Conservation (phyloP, 2,329 filamentous ascomycete genomes). For the Trichoderma cornu-damae region DNA sequence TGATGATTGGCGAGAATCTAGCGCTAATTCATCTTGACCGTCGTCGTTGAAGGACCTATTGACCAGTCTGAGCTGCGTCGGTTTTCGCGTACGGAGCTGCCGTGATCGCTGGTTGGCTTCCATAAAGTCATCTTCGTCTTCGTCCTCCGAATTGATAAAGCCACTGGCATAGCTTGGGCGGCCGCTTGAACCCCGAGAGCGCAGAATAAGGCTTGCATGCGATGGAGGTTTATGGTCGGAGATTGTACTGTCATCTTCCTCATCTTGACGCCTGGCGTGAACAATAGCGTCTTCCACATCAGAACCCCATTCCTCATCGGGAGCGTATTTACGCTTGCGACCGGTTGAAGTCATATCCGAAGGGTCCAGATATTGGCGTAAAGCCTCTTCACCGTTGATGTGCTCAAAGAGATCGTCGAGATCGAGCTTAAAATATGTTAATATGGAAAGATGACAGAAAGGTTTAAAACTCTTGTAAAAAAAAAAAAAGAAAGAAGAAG, state of each 20-base stretch:
- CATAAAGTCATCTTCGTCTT: constrained; percentile 19
- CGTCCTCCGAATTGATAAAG: constrained; percentile 18
- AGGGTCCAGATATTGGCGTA: constrained; percentile 23
- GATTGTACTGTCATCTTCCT: constrained; percentile 22
- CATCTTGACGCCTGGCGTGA: constrained; percentile 29
- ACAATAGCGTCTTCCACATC: constrained; percentile 24
- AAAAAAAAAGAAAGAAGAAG: not conserved
- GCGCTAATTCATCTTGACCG: constrained; percentile 33
- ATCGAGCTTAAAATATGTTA: constrained; percentile 27
- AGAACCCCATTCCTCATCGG: constrained; percentile 30
- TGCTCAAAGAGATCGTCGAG: constrained; percentile 29
- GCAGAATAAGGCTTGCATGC: constrained; percentile 22
- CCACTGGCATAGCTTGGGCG: constrained; percentile 13
- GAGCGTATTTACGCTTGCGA: constrained; percentile 32
- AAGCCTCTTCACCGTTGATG: constrained; percentile 31
- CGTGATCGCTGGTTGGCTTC: constrained; percentile 16
- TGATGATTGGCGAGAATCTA: constrained; percentile 27
- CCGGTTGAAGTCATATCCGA: constrained; percentile 16
- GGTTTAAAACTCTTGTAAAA: no score
- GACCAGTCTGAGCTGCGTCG: constrained; percentile 26
- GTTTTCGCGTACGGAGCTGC: constrained; percentile 26
- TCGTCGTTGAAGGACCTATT: constrained; percentile 26
- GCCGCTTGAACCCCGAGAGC: constrained; percentile 25
- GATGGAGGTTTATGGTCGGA: constrained; percentile 5
- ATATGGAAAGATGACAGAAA: not conserved